Evolutionary conservation across 148 eudicot genomes (phyloP).

Genomic region (Vaccinium corymbosum): DNA sequence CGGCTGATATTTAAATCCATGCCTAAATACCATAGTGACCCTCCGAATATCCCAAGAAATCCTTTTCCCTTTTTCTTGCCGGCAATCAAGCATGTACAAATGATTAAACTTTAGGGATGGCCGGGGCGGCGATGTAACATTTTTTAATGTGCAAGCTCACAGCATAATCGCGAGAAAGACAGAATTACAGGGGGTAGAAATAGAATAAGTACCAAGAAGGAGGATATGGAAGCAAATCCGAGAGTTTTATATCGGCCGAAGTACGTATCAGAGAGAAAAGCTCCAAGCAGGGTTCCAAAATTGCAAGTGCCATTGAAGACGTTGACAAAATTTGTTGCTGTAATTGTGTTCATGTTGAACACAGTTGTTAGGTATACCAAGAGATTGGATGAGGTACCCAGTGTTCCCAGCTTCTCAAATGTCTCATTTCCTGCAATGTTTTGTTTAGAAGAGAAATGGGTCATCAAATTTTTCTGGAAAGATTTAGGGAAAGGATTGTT

Average conservation of each 20-base stretch:
- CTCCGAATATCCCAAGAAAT: too few species aligned
- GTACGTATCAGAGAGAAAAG: slow-evolving; percentile 53
- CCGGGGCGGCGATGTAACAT: too few species aligned
- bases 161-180: too few species aligned
- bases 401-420: slow-evolving; percentile 62
- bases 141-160: too few species aligned
- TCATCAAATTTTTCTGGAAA: not conserved
- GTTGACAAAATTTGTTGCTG: slow-evolving; percentile 45
- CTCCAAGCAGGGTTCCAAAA: slow-evolving; percentile 53
- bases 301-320: slow-evolving; percentile 56
- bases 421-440: slow-evolving; percentile 49
- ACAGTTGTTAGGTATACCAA: slow-evolving; percentile 55
- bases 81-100: too few species aligned
- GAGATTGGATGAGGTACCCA: slow-evolving; percentile 56
- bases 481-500: not conserved
- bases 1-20: too few species aligned
- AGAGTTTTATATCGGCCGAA: slow-evolving; percentile 30
- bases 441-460: not conserved
- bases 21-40: too few species aligned
- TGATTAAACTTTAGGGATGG: too few species aligned
- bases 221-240: not conserved
- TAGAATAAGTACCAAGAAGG: not conserved
- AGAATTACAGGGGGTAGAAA: not conserved
- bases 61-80: too few species aligned
- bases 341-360: slow-evolving; percentile 51